These are phyloP conservation scores for Penicillium brevicompactum DNA, from an alignment of 2,329 filamentous ascomycete species.

Conservation along the genomic window DNA sequence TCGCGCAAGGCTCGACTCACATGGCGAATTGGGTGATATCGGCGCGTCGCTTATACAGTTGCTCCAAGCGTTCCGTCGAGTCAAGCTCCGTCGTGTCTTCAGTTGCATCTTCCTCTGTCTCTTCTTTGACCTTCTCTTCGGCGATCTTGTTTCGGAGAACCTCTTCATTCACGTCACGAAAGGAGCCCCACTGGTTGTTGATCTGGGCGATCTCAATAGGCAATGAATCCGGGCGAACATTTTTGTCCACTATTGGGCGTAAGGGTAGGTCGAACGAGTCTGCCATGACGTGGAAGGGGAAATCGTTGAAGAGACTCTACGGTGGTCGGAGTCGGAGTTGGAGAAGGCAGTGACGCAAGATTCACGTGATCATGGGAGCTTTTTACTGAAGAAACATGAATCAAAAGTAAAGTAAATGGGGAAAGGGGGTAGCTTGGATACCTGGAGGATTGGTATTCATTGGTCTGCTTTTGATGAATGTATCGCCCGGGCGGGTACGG, in stretches of 20 bases:
- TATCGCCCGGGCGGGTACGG: too few species aligned
- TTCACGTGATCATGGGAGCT: conserved; percentile 1
- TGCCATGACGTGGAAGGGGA: conserved; percentile 32
- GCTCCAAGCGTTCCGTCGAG: conserved; percentile 41
- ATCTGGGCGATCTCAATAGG: conserved; percentile 77
- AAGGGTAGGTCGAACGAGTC: conserved; percentile 59
- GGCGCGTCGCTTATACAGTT: conserved; percentile 47
- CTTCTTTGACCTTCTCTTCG: conserved; percentile 50
- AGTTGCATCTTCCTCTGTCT: conserved; percentile 48
- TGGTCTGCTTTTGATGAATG: too few species aligned
- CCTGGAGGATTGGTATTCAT: too few species aligned
- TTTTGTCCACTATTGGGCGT: conserved; percentile 52
- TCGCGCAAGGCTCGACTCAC: conserved; percentile 29
- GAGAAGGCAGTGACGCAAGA: conserved; percentile 7
- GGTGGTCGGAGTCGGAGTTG: neutral
- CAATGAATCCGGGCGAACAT: conserved; percentile 63
- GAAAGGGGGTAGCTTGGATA: too few species aligned
- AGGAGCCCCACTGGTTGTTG: conserved; percentile 75
- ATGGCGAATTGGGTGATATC: conserved; percentile 48
- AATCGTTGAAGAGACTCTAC: neutral
- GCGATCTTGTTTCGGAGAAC: conserved; percentile 70
- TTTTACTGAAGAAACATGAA: neutral
- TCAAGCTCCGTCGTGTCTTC: conserved; percentile 35
- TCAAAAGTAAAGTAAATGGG: neutral
- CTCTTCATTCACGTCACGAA: conserved; percentile 76